Evolutionary conservation across 495 filamentous ascomycete species (phyloP).

Genomic region (Trichoderma reesei): DNA sequence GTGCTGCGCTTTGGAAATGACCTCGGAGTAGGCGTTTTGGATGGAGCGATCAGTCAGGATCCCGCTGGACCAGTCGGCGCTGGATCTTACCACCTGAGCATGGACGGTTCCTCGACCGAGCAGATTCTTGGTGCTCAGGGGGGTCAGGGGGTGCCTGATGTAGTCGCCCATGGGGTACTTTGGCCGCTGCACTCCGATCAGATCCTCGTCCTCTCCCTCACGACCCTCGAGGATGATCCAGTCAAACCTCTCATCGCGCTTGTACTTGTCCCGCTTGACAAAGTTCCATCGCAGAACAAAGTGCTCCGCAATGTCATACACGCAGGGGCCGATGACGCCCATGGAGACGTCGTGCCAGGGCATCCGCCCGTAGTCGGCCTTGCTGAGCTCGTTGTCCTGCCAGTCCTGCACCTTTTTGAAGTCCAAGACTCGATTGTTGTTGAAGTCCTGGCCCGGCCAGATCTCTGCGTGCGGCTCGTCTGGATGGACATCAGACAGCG

Average conservation of each 20-base stretch:
- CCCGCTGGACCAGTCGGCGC: slow-evolving; percentile 90
- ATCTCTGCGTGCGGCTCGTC: slow-evolving; percentile 71
- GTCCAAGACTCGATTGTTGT: slow-evolving; percentile 92
- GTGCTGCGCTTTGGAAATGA: slow-evolving; percentile 77
- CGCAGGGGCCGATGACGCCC: slow-evolving; percentile 77
- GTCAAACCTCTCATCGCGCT: slow-evolving; percentile 65
- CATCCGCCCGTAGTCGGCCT: slow-evolving; percentile 89
- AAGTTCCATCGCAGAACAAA: slow-evolving; percentile 97
- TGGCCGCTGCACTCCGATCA: slow-evolving; percentile 78
- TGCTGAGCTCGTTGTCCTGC: slow-evolving; percentile 87
- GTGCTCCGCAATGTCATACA: slow-evolving; percentile 93
- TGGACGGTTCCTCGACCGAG: slow-evolving; percentile 56
- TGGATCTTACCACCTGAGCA: slow-evolving; percentile 79
- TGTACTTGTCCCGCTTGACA: slow-evolving; percentile 95
- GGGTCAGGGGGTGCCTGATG: slow-evolving; percentile 64
- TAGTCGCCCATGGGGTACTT: slow-evolving; percentile 82
- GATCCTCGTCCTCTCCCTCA: slow-evolving; percentile 67
- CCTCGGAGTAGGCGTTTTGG: slow-evolving; percentile 79
- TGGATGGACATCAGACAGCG: slow-evolving; percentile 79
- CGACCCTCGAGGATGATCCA: slow-evolving; percentile 79
- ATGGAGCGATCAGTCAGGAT: slow-evolving; percentile 85
- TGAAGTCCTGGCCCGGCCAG: slow-evolving; percentile 94
- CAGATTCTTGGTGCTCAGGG: slow-evolving; percentile 42
- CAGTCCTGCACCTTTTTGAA: slow-evolving; percentile 85
- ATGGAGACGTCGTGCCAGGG: slow-evolving; percentile 96